Base-by-base conservation (phyloP, 257 asterid species). In the Eucommia ulmoides region DNA sequence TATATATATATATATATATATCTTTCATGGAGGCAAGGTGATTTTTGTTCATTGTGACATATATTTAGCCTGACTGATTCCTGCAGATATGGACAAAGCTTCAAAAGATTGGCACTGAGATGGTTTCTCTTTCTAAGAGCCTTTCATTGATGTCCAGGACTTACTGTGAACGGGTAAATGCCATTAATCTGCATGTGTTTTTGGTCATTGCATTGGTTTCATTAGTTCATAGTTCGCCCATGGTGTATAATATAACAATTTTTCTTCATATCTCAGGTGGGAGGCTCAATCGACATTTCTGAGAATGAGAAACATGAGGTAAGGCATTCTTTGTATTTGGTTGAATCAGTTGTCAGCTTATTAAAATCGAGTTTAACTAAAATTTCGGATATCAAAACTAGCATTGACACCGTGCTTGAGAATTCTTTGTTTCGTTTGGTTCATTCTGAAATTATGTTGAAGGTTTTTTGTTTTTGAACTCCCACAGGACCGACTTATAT, bases 71-170 rank as follows among this genome's bases (percentile, higher is more conserved):
- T 60, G 19, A 49, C 42, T 58, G 19, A 49, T 33, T 58, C 59
- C 62, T 74, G 65, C 65, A 83, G 94, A 49, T 83, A 52, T 83
- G 87, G 94, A 58, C 66, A 55, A 83, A 69, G 60, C 79, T 83
- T 60, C 78, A 77, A 50, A 76, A 65, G 51, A 53, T 77, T 68
- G 94, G 94, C 50, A 38, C 75, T 41, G 84, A 77, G 54, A 70
- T 80, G 45, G 59, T 64, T 63, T 59, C 80, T 58, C 74, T 83
- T 60, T 74, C 94, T 20, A 84, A 72, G 62, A 59, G 72, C 60
- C 77, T 86, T 18, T 75, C 85, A 19, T 85, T 77, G 7, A 73
- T 71, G 65, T 80, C 96, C 17, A 47, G 45, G 33, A 25, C 68
- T 55, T 67, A 77, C 63, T 82, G 8, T 26, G 75, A 74, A 71